A percentile compares a stretch with the other conserved stretches of the same genome.
Conservation (phyloP, 805 yeast genomes). For the Saccharomycopsis sp. region DNA sequence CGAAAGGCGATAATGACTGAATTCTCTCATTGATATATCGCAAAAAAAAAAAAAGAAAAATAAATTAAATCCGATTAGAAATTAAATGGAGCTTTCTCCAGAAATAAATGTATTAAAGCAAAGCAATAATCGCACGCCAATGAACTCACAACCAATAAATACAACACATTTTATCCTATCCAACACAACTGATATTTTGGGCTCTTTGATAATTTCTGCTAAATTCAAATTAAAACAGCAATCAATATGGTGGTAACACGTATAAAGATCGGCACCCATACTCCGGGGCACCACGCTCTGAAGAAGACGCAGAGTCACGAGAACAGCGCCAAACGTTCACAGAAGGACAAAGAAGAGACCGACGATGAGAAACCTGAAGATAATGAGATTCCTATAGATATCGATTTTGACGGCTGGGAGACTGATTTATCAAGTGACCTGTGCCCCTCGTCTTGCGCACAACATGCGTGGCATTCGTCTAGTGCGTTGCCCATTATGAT, state of each 20-base stretch:
- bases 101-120: not conserved
- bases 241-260: not conserved
- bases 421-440: not conserved
- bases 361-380: not conserved
- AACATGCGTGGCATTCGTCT: not conserved
- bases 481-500: not conserved
- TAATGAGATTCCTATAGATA: conserved; percentile 1
- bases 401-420: conserved; percentile 18
- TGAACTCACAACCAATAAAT: not conserved
- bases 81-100: not conserved
- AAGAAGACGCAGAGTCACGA: not conserved
- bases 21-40: not conserved
- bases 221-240: not conserved
- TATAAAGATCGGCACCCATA: not conserved
- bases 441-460: conserved; percentile 1
- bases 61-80: not conserved
- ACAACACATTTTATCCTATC: not conserved
- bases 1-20: not conserved
- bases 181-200: not conserved
- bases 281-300: not conserved
- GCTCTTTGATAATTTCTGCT: not conserved
- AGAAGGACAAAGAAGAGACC: not conserved
- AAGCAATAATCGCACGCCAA: not conserved
- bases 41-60: not conserved
- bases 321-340: not conserved